Evolutionary conservation across 108 stramenopile species (phyloP).

Genomic region (Fragilaria crotonensis): DNA sequence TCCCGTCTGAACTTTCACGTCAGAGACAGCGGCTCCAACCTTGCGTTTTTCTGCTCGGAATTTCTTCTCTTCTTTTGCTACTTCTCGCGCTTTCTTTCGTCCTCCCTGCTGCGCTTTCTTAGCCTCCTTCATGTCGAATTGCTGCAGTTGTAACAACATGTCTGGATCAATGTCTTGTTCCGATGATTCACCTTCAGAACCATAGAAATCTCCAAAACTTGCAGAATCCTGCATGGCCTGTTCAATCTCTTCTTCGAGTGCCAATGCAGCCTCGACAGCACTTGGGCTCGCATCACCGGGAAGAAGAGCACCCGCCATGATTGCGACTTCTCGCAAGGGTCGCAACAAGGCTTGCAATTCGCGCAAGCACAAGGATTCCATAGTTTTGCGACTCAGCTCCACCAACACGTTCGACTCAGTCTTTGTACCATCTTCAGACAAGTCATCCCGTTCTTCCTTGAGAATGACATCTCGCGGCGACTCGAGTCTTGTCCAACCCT

Average conservation of each 20-base stretch:
- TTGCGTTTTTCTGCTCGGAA: slow-evolving; percentile 60
- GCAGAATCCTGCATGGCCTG: slow-evolving; percentile 6
- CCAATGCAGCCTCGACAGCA: slow-evolving; percentile 53
- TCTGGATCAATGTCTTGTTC: slow-evolving; percentile 19
- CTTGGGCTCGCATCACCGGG: slow-evolving; percentile 77
- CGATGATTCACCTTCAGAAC: slow-evolving; percentile 18
- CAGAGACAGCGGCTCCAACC: slow-evolving; percentile 20
- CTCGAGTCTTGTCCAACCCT: slow-evolving; percentile 47
- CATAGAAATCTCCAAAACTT: slow-evolving; percentile 38
- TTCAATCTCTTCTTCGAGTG: slow-evolving; percentile 36
- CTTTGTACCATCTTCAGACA: slow-evolving; percentile 8
- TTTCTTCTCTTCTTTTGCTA: slow-evolving; percentile 50
- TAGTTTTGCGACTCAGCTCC: slow-evolving; percentile 40
- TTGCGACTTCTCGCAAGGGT: slow-evolving; percentile 77
- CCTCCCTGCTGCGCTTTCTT: slow-evolving; percentile 77
- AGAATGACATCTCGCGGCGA: slow-evolving; percentile 15
- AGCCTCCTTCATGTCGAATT: slow-evolving; percentile 42
- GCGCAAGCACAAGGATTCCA: slow-evolving; percentile 53
- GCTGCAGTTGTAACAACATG: slow-evolving; percentile 26
- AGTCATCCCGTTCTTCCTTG: background rate
- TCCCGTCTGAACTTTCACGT: slow-evolving; percentile 55
- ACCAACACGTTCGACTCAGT: slow-evolving; percentile 29
- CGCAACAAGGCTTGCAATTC: slow-evolving; percentile 58
- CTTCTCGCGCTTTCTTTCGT: slow-evolving; percentile 55
- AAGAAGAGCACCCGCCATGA: slow-evolving; percentile 71